Percentiles rank a stretch among this genome's conserved stretches.
phyloP scores from a whole-genome alignment of 2,329 filamentous ascomycete genomes.

The Acrocalymma vagum region DNA sequence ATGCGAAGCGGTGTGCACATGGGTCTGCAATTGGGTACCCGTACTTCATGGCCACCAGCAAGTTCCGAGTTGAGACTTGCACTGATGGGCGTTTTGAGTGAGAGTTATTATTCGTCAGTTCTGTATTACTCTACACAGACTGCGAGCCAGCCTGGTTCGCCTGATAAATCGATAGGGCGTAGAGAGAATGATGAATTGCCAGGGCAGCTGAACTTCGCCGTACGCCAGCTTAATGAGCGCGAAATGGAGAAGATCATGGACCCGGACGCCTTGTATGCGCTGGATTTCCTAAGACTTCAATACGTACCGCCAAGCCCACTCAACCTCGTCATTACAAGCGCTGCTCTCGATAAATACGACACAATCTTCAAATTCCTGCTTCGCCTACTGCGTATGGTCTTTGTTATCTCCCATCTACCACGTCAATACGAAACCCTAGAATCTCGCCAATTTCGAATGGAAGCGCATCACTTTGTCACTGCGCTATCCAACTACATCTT shows the following conservation, averaged over 20 bases:
- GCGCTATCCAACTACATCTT: conserved; percentile 80
- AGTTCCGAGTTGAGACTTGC: conserved; percentile 92
- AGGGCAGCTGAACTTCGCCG: conserved; percentile 70
- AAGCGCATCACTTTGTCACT: conserved; percentile 82
- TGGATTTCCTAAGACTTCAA: conserved; percentile 91
- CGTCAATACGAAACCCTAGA: conserved; percentile 29
- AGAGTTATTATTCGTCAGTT: conserved; percentile 67
- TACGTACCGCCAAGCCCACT: conserved; percentile 81
- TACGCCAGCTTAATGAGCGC: conserved; percentile 74
- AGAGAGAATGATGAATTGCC: conserved; percentile 49
- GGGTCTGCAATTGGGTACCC: conserved; percentile 82
- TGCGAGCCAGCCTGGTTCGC: conserved; percentile 1
- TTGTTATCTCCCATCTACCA: conserved; percentile 64
- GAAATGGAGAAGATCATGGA: conserved; percentile 88
- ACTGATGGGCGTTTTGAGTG: conserved; percentile 83
- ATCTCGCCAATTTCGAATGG: conserved; percentile 67
- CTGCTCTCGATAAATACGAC: conserved; percentile 81
- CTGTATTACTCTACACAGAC: conserved; percentile 34
- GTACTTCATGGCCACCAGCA: conserved; percentile 89
- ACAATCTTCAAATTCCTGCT: conserved; percentile 82
- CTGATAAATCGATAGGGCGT: conserved; percentile 15
- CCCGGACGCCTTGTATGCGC: conserved; percentile 80
- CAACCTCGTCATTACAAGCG: conserved; percentile 74
- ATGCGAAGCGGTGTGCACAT: conserved; percentile 72
- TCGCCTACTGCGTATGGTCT: conserved; percentile 79